A percentile compares a stretch with the other conserved stretches of the same genome.
Conservation (phyloP, 163 green algal genomes). For the Chlorella variabilis region DNA sequence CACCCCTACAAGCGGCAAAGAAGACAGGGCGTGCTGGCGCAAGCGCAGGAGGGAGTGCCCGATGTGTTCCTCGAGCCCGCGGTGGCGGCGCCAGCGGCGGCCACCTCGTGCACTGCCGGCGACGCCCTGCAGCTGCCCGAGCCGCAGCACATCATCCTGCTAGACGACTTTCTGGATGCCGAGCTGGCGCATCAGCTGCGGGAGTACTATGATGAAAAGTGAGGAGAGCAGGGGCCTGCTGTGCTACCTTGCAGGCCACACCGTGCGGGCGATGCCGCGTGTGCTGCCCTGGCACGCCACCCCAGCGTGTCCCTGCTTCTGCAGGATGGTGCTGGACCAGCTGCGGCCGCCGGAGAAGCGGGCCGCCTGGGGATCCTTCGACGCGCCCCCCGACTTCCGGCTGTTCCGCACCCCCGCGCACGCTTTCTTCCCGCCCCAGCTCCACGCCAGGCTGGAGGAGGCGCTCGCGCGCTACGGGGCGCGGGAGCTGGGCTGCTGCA, state of each 20-base stretch:
- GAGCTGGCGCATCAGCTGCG: background rate
- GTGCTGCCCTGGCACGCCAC: too few relatives aligned
- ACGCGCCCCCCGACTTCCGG: background rate
- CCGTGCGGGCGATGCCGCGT: too few relatives aligned
- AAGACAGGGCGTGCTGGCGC: too few relatives aligned
- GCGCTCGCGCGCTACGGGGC: constrained; percentile 77
- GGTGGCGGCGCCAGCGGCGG: too few relatives aligned
- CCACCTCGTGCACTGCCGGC: too few relatives aligned
- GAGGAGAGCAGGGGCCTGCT: too few relatives aligned
- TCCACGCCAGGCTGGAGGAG: constrained; percentile 60
- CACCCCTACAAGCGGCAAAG: too few relatives aligned
- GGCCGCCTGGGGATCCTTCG: background rate
- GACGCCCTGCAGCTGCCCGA: constrained; percentile 9
- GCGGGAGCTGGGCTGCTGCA: constrained; percentile 72
- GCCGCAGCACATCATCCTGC: background rate
- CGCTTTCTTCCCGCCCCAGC: constrained; percentile 69
- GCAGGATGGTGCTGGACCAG: constrained; percentile 8
- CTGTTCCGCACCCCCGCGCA: constrained; percentile 68
- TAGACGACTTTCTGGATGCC: background rate
- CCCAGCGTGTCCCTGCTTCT: too few relatives aligned
- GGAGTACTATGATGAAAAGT: background rate
- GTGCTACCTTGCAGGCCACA: too few relatives aligned
- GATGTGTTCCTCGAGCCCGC: too few relatives aligned
- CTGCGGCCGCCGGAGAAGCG: background rate
- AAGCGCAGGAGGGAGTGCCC: too few relatives aligned